Conservation (phyloP, 2,329 filamentous ascomycete genomes). For the Fusarium papillatum region DNA sequence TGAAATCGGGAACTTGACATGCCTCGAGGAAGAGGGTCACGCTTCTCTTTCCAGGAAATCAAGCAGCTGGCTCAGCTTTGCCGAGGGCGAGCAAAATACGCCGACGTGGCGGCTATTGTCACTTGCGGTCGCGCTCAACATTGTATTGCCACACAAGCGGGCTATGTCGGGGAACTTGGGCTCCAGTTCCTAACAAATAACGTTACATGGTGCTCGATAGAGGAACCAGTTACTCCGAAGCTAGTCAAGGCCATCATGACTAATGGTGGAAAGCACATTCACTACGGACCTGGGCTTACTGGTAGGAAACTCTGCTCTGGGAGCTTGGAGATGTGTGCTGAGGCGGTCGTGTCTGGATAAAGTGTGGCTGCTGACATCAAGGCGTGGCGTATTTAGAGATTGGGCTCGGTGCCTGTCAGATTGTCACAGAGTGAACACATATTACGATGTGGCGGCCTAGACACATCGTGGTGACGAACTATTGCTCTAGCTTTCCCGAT, state of each 20-base stretch:
- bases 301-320: slow-evolving; percentile 22
- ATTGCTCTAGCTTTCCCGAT: background rate
- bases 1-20: too few relatives aligned
- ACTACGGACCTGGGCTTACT: slow-evolving; percentile 32
- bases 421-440: too few relatives aligned
- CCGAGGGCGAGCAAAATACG: background rate
- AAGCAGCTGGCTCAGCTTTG: background rate
- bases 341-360: slow-evolving; percentile 6
- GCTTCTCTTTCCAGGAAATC: background rate
- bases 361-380: slow-evolving; percentile 5
- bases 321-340: slow-evolving; percentile 17
- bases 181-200: background rate
- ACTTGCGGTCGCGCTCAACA: background rate
- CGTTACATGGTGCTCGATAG: background rate
- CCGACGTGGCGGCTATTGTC: background rate
- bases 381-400: background rate
- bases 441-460: too few relatives aligned
- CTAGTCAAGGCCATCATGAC: slow-evolving; percentile 25
- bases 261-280: slow-evolving; percentile 34
- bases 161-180: background rate
- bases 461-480: too few relatives aligned
- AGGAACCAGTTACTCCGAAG: slow-evolving; percentile 22
- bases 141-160: background rate
- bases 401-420: too few relatives aligned
- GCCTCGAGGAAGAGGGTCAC: background rate